A percentile compares a stretch with the other conserved stretches of the same genome.
phyloP scores from a whole-genome alignment of 352 stramenopile species.

The Globisporangium lucens region DNA sequence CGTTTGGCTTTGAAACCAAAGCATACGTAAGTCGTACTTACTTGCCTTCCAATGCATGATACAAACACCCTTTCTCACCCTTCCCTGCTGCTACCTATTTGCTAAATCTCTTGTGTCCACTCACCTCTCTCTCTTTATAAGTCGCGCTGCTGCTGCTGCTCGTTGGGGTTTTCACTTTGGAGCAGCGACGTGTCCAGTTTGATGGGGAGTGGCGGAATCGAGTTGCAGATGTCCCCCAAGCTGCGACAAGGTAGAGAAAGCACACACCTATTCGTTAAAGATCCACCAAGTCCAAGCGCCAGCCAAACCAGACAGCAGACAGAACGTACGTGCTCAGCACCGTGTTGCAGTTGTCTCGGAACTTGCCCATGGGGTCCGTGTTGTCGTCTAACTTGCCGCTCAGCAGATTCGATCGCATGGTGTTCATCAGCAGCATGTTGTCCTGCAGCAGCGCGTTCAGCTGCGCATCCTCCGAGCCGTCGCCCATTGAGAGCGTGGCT shows the following conservation, averaged over 20 bases:
- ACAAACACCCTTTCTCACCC: not conserved
- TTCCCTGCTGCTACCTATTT: not conserved
- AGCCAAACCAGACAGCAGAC: not conserved
- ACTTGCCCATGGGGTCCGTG: slow-evolving; percentile 52
- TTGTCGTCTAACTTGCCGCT: slow-evolving; percentile 57
- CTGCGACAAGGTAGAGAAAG: slow-evolving; percentile 21
- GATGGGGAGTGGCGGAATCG: slow-evolving; percentile 62
- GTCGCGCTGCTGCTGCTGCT: slow-evolving; percentile 12
- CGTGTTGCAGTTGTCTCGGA: slow-evolving; percentile 62
- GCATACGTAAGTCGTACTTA: not conserved
- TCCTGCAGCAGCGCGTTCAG: slow-evolving; percentile 60
- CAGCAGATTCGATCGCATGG: slow-evolving; percentile 68
- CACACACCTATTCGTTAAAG: not conserved
- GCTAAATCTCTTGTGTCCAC: not conserved
- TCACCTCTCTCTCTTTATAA: slow-evolving; percentile 13
- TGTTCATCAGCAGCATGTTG: slow-evolving; percentile 58
- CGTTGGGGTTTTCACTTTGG: slow-evolving; percentile 18
- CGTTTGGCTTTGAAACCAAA: not conserved
- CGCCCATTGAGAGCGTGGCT: not conserved
- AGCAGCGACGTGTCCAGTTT: slow-evolving; percentile 71
- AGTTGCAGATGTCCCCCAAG: slow-evolving; percentile 51
- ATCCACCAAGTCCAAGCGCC: not conserved
- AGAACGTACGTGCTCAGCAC: slow-evolving; percentile 58
- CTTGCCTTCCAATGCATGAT: not conserved
- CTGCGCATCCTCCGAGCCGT: slow-evolving; percentile 42